phyloP scores from a whole-genome alignment of 2,329 filamentous ascomycete genomes.

The Arachnomyces sp. region DNA sequence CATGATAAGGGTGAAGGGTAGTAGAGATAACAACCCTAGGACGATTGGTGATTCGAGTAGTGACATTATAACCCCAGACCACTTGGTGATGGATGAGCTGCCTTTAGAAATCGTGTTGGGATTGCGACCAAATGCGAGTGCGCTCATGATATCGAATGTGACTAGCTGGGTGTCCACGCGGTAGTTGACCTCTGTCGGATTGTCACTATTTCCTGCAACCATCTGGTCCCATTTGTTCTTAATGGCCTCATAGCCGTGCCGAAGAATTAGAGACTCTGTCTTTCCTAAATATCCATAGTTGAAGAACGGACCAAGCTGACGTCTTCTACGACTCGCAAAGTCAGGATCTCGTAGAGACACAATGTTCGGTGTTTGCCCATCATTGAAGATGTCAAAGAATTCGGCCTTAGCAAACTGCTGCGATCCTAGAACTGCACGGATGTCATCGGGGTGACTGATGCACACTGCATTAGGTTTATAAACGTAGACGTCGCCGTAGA shows the following conservation, averaged over 20 bases:
- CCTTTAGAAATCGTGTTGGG: constrained; percentile 1
- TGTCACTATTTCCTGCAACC: neutral
- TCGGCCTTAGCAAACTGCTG: constrained; percentile 2
- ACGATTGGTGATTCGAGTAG: constrained; percentile 1
- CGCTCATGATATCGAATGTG: constrained; percentile 5
- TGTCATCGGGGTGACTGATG: constrained; percentile 1
- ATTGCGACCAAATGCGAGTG: constrained; percentile 3
- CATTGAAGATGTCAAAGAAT: constrained; percentile 4
- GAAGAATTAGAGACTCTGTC: constrained; percentile 2
- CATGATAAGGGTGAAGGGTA: constrained; percentile 3
- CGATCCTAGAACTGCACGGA: constrained; percentile 2
- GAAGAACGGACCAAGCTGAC: constrained; percentile 3
- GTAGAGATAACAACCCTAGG: constrained; percentile 1
- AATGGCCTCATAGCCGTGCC: constrained; percentile 3
- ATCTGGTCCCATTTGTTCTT: constrained; percentile 2
- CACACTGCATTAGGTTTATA: constrained; percentile 3
- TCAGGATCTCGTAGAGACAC: constrained; percentile 2
- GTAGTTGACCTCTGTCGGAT: constrained; percentile 4
- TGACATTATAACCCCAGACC: constrained; percentile 3
- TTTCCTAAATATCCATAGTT: constrained; percentile 3
- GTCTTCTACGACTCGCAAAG: neutral
- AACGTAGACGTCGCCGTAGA: constrained; percentile 3
- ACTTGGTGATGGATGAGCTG: constrained; percentile 2
- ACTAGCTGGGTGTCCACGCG: constrained; percentile 4
- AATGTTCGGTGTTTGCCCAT: constrained; percentile 1